Conservation (phyloP, 106 monocot genomes). For the Chionographis japonica region DNA sequence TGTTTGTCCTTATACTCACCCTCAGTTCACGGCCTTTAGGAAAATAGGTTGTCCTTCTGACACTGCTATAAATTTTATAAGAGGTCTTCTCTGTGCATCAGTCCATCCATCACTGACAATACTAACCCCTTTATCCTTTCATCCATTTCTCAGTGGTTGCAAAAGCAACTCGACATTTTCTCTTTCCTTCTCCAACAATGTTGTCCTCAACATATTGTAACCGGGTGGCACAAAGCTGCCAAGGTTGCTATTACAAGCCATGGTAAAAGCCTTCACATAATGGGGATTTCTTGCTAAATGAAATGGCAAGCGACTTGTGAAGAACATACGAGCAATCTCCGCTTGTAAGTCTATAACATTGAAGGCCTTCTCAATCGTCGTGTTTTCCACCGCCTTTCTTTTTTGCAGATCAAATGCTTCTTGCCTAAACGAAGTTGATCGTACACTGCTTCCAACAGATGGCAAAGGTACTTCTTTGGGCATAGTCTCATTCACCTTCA, state of each 20-base stretch:
- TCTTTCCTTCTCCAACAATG: no score
- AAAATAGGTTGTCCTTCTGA: background rate
- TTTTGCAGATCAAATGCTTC: background rate
- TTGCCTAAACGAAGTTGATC: background rate
- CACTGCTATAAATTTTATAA: constrained; percentile 5
- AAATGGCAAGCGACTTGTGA: constrained; percentile 1
- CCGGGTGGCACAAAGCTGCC: background rate
- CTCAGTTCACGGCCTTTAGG: constrained; percentile 1
- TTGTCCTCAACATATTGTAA: constrained; percentile 7
- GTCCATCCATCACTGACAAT: background rate
- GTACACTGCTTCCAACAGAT: background rate
- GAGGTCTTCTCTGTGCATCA: background rate
- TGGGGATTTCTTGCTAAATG: constrained; percentile 19
- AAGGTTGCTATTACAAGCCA: background rate
- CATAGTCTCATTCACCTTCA: background rate
- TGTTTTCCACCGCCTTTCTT: background rate
- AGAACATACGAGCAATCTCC: constrained; percentile 11
- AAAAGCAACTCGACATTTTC: no score
- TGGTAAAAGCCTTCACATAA: background rate
- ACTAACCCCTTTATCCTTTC: constrained; percentile 1
- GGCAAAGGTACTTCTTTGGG: constrained; percentile 11
- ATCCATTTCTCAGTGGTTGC: background rate
- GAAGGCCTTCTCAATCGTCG: background rate
- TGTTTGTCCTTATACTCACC: constrained; percentile 1
- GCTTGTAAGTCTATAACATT: constrained; percentile 1